Base-by-base conservation (phyloP, 305 asterid genomes). In the Fraxinus albicans region DNA sequence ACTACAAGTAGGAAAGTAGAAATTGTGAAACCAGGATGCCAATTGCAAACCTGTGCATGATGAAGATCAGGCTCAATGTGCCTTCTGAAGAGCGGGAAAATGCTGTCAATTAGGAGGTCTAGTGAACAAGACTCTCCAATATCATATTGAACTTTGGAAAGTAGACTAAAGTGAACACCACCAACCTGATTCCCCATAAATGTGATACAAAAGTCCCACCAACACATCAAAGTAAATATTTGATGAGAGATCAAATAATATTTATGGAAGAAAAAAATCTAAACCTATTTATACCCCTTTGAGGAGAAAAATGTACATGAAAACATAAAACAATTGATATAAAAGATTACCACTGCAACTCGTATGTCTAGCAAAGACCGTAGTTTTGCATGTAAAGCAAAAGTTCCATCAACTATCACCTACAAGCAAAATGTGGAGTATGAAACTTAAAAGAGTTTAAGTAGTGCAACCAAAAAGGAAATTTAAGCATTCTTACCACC, bases 11-110 rank as follows among this genome's bases (percentile, higher is more conserved):
- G 79, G 83, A 65, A 77, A 77, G 82, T 31, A 53, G 50, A 86
- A 86, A 55, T 80, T 15, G 83, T 79, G 79, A 83, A 79, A 65
- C 80, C 25, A 63, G 77, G 81, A 85, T 78, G 80, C 82, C 77
- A 76, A 70, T 84, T 73, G 81, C 91, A 79, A 84, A 95, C 99
- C 96, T 96, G 99, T 19, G 99, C 99, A 83, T 96, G 99, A 89
- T 95, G 99, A 89, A 96, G 98, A 82, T 96, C 99, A 1, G 99
- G 98, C 90, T 96, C 99, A 74, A 96, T 96, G 85, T 95, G 96
- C 89, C 91, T 96, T 85, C 98, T 91, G 84, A 96, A 96, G 87
- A 95, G 94, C 50, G 99, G 99, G 88, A 96, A 96, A 86, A 96
- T 96, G 90, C 99, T 96, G 92, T 96, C 99, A 81, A 96, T 96